Conservation (phyloP, 495 filamentous ascomycete genomes). For the Cairneyella variabilis region DNA sequence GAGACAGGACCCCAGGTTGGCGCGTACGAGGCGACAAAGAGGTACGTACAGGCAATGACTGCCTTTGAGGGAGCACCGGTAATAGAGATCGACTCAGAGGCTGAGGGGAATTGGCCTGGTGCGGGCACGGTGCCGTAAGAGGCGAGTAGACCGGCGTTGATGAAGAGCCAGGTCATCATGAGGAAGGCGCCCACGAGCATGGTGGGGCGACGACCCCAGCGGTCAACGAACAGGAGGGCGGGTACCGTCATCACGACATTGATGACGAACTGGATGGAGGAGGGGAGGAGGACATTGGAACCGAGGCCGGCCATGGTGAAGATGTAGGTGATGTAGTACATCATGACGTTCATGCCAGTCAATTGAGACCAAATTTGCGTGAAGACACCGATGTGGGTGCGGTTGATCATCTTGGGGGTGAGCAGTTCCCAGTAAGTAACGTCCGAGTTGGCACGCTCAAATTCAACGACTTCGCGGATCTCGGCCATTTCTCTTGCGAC, state of each 20-base stretch:
- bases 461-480: conserved; percentile 65
- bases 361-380: conserved; percentile 84
- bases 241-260: conserved; percentile 57
- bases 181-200: conserved; percentile 60
- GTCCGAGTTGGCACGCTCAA: conserved; percentile 58
- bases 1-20: conserved; percentile 69
- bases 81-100: conserved; percentile 42
- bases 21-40: conserved; percentile 74
- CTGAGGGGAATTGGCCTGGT: conserved; percentile 32
- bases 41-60: conserved; percentile 73
- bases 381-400: conserved; percentile 70
- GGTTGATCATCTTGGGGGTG: conserved; percentile 67
- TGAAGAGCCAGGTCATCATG: conserved; percentile 66
- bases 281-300: conserved; percentile 59
- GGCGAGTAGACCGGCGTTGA: conserved; percentile 67
- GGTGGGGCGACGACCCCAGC: conserved; percentile 58
- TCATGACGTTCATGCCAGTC: conserved; percentile 86
- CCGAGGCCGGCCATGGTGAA: conserved; percentile 68
- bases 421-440: conserved; percentile 69
- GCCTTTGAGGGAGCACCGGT: conserved; percentile 60
- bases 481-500: conserved; percentile 64
- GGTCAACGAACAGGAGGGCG: conserved; percentile 53
- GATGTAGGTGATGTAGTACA: conserved; percentile 61
- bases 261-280: conserved; percentile 72
- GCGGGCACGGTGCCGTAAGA: conserved; percentile 34